Evolutionary conservation across 2,329 filamentous ascomycete species (phyloP).

Genomic region (Colletotrichum viniferum): DNA sequence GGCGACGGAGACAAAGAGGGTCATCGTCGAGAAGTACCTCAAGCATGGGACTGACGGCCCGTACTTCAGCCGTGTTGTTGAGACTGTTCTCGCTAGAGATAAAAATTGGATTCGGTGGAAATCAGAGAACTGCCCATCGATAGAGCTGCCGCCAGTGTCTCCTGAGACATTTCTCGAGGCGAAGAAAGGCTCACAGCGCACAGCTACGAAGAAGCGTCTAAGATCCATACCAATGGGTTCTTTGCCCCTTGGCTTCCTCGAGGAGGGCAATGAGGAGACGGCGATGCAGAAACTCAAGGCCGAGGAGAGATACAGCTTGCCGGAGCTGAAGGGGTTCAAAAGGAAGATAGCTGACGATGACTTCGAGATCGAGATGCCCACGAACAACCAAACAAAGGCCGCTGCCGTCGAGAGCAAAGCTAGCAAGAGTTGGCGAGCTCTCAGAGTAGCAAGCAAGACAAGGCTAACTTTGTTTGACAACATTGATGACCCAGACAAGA

Average conservation of each 20-base stretch:
- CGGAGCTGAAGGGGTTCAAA: conserved; percentile 73
- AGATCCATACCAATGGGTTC: conserved; percentile 73
- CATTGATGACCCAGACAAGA: conserved; percentile 81
- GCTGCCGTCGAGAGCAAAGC: conserved; percentile 72
- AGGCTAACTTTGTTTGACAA: conserved; percentile 83
- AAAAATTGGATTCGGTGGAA: conserved; percentile 99
- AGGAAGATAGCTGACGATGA: conserved; percentile 78
- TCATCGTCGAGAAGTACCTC: conserved; percentile 82
- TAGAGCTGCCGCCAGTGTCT: conserved; percentile 76
- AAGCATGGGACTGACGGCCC: conserved; percentile 81
- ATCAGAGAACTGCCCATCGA: conserved; percentile 87
- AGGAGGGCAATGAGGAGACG: conserved; percentile 62
- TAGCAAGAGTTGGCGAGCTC: conserved; percentile 88
- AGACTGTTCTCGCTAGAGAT: conserved; percentile 92
- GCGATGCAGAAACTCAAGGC: conserved; percentile 74
- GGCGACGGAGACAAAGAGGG: conserved; percentile 77
- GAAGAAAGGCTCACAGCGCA: conserved; percentile 66
- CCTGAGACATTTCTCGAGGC: conserved; percentile 72
- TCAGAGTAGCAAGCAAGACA: conserved; percentile 77
- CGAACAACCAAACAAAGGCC: conserved; percentile 61
- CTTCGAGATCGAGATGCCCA: conserved; percentile 84
- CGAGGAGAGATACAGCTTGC: conserved; percentile 67
- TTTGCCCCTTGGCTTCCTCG: conserved; percentile 79
- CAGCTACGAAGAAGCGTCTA: conserved; percentile 73
- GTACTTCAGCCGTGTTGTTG: conserved; percentile 95